phyloP scores from a whole-genome alignment of 306 rosid species.

The Dryas drummondii region DNA sequence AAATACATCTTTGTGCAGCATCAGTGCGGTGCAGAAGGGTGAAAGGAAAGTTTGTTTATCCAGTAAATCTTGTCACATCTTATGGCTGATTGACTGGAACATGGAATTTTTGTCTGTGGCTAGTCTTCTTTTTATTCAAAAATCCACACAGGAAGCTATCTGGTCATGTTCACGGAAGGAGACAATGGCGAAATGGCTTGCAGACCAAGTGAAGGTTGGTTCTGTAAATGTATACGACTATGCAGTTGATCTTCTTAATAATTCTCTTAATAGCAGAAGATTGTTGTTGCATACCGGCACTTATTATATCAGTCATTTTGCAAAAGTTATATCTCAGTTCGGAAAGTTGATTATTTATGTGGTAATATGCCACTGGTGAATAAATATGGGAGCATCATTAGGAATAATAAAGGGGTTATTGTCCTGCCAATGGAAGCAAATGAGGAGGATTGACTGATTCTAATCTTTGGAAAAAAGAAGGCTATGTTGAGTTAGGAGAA shows the following conservation, averaged over 20 bases:
- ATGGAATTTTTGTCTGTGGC: constrained; percentile 32
- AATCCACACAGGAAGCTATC: constrained; percentile 45
- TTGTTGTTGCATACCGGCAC: constrained; percentile 45
- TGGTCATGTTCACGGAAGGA: neutral
- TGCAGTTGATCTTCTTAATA: constrained; percentile 29
- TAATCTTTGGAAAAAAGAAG: constrained; percentile 56
- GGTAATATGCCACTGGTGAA: constrained; percentile 55
- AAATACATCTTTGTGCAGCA: constrained; percentile 39
- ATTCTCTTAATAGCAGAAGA: constrained; percentile 21
- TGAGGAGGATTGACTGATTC: constrained; percentile 61
- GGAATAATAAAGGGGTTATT: constrained; percentile 33
- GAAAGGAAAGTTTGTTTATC: constrained; percentile 32
- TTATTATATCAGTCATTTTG: constrained; percentile 49
- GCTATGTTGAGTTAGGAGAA: constrained; percentile 52
- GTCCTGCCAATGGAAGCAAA: constrained; percentile 58
- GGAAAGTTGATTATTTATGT: constrained; percentile 30
- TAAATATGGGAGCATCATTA: constrained; percentile 36
- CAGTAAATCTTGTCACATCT: constrained; percentile 7
- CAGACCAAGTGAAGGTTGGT: constrained; percentile 17
- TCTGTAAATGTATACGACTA: constrained; percentile 19
- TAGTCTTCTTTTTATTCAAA: constrained; percentile 48
- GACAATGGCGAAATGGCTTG: too few species aligned
- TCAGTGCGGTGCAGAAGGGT: neutral
- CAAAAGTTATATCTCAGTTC: constrained; percentile 10
- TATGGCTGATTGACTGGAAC: constrained; percentile 65